These are phyloP conservation scores for Thuidium tamariscinum DNA, from an alignment of 225 moss, liverwort and hornwort genomes.

Conservation along the genomic window DNA sequence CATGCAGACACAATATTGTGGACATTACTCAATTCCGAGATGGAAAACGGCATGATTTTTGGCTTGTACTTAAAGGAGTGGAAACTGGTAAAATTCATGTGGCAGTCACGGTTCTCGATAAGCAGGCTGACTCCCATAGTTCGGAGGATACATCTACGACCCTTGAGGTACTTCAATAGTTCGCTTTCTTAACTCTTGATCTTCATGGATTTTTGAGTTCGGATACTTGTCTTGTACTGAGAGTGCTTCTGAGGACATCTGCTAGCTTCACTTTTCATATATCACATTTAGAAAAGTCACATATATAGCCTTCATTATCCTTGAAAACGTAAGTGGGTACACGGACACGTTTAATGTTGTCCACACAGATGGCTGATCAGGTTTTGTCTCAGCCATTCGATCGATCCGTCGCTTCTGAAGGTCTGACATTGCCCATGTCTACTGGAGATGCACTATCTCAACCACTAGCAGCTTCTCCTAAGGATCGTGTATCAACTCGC, in stretches of 20 bases:
- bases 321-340: neutral
- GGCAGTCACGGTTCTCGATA: conserved; percentile 46
- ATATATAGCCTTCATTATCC: neutral
- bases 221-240: neutral
- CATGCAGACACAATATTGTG: conserved; percentile 41
- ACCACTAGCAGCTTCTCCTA: neutral
- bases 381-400: neutral
- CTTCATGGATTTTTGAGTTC: neutral
- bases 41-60: conserved; percentile 70
- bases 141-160: conserved; percentile 17
- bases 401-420: neutral
- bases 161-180: conserved; percentile 5
- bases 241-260: neutral
- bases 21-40: conserved; percentile 29
- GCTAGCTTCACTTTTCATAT: neutral
- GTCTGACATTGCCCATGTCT: neutral
- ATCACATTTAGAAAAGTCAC: neutral
- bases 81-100: conserved; percentile 68
- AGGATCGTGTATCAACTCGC: conserved; percentile 6
- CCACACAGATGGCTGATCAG: conserved; percentile 4
- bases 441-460: neutral
- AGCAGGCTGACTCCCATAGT: conserved; percentile 8
- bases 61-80: conserved; percentile 55
- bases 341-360: neutral
- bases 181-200: neutral